A percentile compares a stretch with the other conserved stretches of the same genome.
Evolutionary conservation across 805 yeast species (phyloP).

Genomic region (Cyberlindnera subsufficiens): DNA sequence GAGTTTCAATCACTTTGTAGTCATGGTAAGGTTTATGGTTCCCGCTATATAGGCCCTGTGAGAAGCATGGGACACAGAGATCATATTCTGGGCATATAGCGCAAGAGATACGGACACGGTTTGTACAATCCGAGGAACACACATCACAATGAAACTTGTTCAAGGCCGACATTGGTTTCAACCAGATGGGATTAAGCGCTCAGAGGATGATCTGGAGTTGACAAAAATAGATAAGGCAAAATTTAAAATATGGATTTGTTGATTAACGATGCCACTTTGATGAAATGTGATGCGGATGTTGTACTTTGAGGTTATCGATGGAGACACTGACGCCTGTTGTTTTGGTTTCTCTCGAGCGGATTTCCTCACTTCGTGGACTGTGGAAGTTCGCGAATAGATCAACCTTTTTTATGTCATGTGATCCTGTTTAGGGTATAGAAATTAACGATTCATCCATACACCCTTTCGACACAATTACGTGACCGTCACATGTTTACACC

Average conservation of each 20-base stretch:
- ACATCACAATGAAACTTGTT: conserved; percentile 86
- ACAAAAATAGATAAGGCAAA: no score
- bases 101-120: conserved; percentile 84
- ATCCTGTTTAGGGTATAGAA: no score
- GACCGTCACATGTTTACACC: no score
- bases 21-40: conserved; percentile 94
- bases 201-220: no score
- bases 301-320: background rate
- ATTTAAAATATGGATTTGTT: background rate
- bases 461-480: background rate
- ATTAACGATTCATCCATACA: background rate
- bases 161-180: conserved; percentile 19
- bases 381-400: background rate
- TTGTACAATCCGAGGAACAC: conserved; percentile 93
- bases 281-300: background rate
- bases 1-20: conserved; percentile 87
- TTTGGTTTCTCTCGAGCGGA: background rate
- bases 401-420: no score
- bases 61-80: conserved; percentile 96
- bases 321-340: conserved; percentile 1
- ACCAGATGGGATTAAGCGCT: no score
- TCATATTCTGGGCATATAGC: conserved; percentile 93
- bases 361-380: background rate
- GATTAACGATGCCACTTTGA: background rate
- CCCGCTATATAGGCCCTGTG: conserved; percentile 73